Evolutionary conservation across 1,284 basidiomycete species (phyloP), one percentile per base, ranked within the genome.

Genomic region (Inonotus hispidus): DNA sequence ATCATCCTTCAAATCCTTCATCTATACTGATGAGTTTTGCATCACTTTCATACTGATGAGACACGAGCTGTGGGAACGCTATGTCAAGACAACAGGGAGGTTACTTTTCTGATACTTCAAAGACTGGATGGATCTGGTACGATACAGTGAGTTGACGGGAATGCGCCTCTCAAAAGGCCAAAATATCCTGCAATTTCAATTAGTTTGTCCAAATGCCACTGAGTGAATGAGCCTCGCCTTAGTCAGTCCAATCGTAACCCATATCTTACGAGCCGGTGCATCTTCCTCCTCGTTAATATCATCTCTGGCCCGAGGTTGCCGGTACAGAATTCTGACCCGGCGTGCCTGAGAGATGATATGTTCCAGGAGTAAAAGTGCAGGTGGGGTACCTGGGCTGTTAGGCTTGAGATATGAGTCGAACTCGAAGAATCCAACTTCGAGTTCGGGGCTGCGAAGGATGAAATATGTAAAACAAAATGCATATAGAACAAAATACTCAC

Each of bases 351-450:
- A 60, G 16, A 39, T 53, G 21, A 60, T 27, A 8, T 35, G 8
- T 10, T 37, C 16, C n/a, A 41, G 50, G 32, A 10, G 19, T n/a
- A 60, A 35, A 2, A 60, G 21, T 5, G 50, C 29, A n/a, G n/a
- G n/a, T 47, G 39, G 53, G 6, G 21, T 52, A 27, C 58, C 49
- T 21, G 7, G 19, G 23, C 35, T 19, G 8, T n/a, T 25, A 4
- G 11, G 13, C 16, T 46, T 13, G 8, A 60, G 35, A 52, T 6
- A 55, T 19, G 50, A 2, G 41, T 37, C 45, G 45, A 57, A 55
- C 37, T 54, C 27, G 53, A 55, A 60, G 29, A 60, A 46, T 19
- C 21, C 21, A 27, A 60, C 32, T 37, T 60, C 58, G 6, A 60
- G 52, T 39, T 60, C 58, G 5, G 58, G 58, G 21, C 58, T 60